Percentiles rank a stretch among this genome's conserved stretches.
Conservation (phyloP, 768 basidiomycete genomes). For the Wakefieldia striispora region DNA sequence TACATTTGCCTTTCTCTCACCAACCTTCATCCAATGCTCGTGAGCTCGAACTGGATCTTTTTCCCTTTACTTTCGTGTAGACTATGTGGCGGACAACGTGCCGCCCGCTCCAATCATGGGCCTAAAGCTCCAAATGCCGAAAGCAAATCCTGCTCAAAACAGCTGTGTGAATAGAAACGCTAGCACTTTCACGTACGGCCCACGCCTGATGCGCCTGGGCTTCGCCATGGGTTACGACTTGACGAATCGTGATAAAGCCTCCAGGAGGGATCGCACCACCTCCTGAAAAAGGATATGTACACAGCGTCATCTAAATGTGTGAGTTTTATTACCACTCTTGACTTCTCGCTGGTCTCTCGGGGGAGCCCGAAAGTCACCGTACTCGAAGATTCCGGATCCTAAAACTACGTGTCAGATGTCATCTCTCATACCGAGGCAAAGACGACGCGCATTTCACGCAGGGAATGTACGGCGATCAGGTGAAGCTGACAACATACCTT, state of each 20-base stretch:
- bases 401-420: constrained; percentile 2
- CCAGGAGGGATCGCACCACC: not conserved
- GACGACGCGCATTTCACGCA: constrained; percentile 10
- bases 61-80: constrained; percentile 6
- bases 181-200: not conserved
- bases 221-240: not conserved
- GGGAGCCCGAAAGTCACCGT: constrained; percentile 62
- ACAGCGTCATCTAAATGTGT: constrained; percentile 56
- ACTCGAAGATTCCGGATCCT: constrained; percentile 39
- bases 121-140: constrained; percentile 12
- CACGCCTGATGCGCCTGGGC: constrained; percentile 13
- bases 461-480: not conserved
- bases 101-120: not conserved
- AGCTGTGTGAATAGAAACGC: constrained; percentile 13
- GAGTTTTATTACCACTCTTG: constrained; percentile 67
- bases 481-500: constrained; percentile 26
- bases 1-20: constrained; percentile 14
- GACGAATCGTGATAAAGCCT: constrained; percentile 1
- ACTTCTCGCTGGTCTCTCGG: constrained; percentile 64
- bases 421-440: not conserved
- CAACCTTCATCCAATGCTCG: constrained; percentile 1
- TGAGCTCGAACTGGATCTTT: not conserved
- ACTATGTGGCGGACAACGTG: not conserved
- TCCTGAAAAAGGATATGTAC: constrained; percentile 8
- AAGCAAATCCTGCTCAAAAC: constrained; percentile 24